Percentiles rank a stretch among this genome's conserved stretches.
phyloP scores from a whole-genome alignment of 176 grass and related monocot genomes.

The Miscanthus lutarioriparius region DNA sequence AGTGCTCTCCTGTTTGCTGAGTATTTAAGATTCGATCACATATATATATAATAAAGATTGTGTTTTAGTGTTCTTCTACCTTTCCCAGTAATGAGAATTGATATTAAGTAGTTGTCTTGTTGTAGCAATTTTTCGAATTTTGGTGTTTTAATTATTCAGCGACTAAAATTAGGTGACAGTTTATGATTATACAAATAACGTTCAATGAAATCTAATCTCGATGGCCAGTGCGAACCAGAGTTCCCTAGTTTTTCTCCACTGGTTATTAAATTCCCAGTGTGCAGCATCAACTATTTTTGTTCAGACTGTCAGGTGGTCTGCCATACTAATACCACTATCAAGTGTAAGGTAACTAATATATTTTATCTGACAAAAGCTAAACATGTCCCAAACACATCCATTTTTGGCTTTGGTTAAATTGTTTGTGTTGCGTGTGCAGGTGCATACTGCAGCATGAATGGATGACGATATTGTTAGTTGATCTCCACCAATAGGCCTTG shows the following conservation, averaged over 20 bases:
- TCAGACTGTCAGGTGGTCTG: neutral
- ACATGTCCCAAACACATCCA: neutral
- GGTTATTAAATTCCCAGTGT: neutral
- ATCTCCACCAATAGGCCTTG: no score
- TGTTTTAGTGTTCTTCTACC: neutral
- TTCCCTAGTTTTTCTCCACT: neutral
- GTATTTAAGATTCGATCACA: neutral
- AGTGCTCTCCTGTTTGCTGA: slow-evolving; percentile 2
- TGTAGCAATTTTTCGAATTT: neutral
- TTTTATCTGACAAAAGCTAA: no score
- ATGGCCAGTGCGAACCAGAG: neutral
- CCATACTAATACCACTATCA: neutral
- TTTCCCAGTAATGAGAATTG: neutral
- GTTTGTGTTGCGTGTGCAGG: neutral
- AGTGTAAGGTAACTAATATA: neutral
- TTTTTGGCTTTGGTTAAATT: slow-evolving; percentile 1
- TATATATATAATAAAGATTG: neutral
- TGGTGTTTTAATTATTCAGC: neutral
- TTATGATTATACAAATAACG: neutral
- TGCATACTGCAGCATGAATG: neutral
- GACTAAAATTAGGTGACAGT: neutral
- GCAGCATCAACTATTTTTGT: neutral
- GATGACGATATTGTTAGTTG: no score
- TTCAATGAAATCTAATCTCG: neutral
- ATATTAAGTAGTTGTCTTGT: neutral